Base-by-base conservation (phyloP, 2,329 filamentous ascomycete species). In the Pseudocercospora macadamiae region DNA sequence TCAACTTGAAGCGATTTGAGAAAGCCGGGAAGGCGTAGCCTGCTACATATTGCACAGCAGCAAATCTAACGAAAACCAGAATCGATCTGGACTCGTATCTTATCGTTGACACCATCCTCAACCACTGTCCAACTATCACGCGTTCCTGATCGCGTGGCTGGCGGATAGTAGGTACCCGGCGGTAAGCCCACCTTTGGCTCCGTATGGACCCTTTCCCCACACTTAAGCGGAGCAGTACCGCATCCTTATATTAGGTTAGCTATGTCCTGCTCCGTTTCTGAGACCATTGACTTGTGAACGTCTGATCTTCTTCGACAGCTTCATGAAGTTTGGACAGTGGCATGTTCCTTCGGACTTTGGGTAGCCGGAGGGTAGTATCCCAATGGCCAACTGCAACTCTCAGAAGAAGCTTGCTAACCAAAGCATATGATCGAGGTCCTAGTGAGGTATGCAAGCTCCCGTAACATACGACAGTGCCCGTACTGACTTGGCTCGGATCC, bases 391-490 rank as follows among this genome's bases (percentile, higher is more conserved):
- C 48, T 18, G 21, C 8, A 7, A 55, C 39, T 30, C 28, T 51
- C 44, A 39, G 25, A 10, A 47, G 61, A 14, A 47, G 55, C 61
- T 55, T 72, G 30, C 59, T 72, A 26, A 73, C 71, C 8, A 61
- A 55, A 52, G 66, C 71, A 49, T 63, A 70, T 54, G 69, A 65
- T 53, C 59, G 60, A 42, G 71, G 71, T 19, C 71, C 71, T 23
- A 56, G 57, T 51, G 67, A 71, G 64, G 69, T 71, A 61, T 52
- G 59, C 9, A 30, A 34, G 14, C 6, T 21, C 3, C 10, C 23
- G 44, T 14, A 39, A n/a, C 21, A 32, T 4, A 4, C 18, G 4
- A 48, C 26, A 5, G 25, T 23, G 8, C 19, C 45, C 12, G 23
- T 48, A 18, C 51, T 61, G 30, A 61, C 36, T 5, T 19, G 16